Conservation (phyloP, 208 protist genomes). For the Naegleria fowleri region DNA sequence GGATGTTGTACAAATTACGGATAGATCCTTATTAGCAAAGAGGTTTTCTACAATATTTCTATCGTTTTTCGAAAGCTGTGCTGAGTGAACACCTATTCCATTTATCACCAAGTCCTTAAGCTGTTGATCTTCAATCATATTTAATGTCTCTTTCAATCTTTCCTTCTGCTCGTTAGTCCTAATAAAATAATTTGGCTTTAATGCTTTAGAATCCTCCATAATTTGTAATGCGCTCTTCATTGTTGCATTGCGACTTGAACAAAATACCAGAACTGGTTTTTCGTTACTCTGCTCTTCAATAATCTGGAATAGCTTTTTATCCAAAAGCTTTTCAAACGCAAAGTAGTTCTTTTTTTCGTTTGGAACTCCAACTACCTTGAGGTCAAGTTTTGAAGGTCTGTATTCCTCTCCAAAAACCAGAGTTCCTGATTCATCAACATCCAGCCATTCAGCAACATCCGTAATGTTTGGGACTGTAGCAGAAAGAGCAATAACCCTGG, state of each 20-base stretch:
- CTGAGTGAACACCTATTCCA: conserved; percentile 76
- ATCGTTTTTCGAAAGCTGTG: conserved; percentile 64
- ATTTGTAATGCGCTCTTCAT: conserved; percentile 60
- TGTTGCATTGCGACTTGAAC: conserved; percentile 66
- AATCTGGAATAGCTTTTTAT: conserved; percentile 69
- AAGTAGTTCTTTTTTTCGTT: conserved; percentile 67
- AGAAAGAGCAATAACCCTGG: conserved; percentile 75
- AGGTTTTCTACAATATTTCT: conserved; percentile 68
- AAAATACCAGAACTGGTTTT: conserved; percentile 76
- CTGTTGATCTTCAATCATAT: conserved; percentile 36
- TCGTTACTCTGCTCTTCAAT: conserved; percentile 64
- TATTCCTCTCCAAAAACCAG: conserved; percentile 62
- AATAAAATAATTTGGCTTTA: conserved; percentile 28
- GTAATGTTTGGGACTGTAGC: conserved; percentile 82
- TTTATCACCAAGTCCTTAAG: conserved; percentile 45
- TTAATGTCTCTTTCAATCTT: not conserved
- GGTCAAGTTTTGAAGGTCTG: conserved; percentile 66
- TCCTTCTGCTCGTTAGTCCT: conserved; percentile 30
- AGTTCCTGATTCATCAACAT: conserved; percentile 48
- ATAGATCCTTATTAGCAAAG: conserved; percentile 70
- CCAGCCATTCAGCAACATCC: conserved; percentile 77
- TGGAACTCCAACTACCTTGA: conserved; percentile 62
- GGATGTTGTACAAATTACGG: conserved; percentile 77
- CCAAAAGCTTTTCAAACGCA: conserved; percentile 76
- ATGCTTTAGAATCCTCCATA: conserved; percentile 40